These are phyloP conservation scores for Phytopythium litorale DNA, from an alignment of 352 stramenopile species.

Conservation along the genomic window DNA sequence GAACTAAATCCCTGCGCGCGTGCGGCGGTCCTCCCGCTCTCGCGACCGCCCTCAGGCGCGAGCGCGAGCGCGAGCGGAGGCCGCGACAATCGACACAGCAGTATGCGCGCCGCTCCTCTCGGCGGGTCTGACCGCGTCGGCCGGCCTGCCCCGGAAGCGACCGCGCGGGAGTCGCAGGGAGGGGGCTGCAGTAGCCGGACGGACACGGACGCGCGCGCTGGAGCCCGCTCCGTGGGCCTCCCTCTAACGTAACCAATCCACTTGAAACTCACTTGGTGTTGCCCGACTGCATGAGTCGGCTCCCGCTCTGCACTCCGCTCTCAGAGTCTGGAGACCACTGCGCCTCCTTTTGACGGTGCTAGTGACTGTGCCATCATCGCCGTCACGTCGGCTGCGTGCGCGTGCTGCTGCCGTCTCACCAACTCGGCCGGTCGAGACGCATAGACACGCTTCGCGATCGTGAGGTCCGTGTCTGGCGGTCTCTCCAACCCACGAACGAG, in stretches of 20 bases:
- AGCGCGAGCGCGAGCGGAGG: background rate
- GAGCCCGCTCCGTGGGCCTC: background rate
- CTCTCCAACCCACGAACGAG: background rate
- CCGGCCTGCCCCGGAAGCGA: background rate
- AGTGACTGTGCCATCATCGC: no score
- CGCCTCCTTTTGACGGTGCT: background rate
- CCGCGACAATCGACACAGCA: background rate
- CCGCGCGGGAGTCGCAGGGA: background rate
- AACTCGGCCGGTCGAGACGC: background rate
- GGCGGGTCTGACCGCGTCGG: background rate
- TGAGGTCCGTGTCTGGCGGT: background rate
- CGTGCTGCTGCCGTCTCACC: background rate
- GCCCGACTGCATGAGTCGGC: background rate
- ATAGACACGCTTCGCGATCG: background rate
- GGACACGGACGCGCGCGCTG: background rate
- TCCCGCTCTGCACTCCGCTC: background rate
- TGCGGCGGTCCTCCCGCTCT: background rate
- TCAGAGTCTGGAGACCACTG: background rate
- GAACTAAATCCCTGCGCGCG: constrained; percentile 22
- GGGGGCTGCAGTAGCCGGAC: constrained; percentile 2
- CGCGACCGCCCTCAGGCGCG: no score
- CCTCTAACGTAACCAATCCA: constrained; percentile 9
- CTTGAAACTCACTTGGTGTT: background rate
- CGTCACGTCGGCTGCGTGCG: no score
- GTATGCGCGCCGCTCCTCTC: background rate